Base-by-base conservation (phyloP, 768 basidiomycete genomes). In the Lentinus tigrinus region DNA sequence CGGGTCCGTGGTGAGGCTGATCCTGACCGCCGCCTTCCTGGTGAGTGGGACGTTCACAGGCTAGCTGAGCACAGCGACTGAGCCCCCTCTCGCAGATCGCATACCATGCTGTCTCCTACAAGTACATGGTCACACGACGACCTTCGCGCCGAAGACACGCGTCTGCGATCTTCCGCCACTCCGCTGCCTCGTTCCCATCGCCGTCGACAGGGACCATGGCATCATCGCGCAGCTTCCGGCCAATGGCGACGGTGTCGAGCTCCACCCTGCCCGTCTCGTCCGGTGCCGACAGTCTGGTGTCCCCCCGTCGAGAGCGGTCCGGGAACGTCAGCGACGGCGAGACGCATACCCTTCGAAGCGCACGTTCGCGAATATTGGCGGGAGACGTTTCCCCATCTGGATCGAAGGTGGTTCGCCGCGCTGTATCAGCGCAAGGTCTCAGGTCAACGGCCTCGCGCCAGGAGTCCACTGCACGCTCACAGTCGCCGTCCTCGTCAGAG, bases 1-100 rank as follows among this genome's bases (percentile, higher is more conserved):
- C 40, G 75, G 84, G 9, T 76, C 84, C 0, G 62, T 79, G 47
- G 54, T 83, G 48, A 83, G 89, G 39, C 69, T 88, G 31, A 65
- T 77, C 10, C 47, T 88, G 23, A 89, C 88, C 1, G 57, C 75
- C 39, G 58, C 72, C 26, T 63, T 85, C 48, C 69, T 83, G 53
- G 89, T 91, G 65, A 69, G 88, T 78, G 10, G 24, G 21, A 23
- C 5, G 21, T 16, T 24, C 4, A 23, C 24, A 24, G 11, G 43
- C 21, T 23, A 24, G 24, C 21, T 23, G n/a, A 8, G 24, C 43
- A 26, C 21, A 5, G 24, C 9, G 43, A 46, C 43, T 46, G 21
- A 46, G 31, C 31, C 17, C 27, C 28, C 21, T 38, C 27, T 36
- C 37, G 23, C 49, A 71, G 70, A 49, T 64, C 39, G 57, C 63